These are phyloP conservation scores for Fusarium clavum DNA, from an alignment of 2,329 filamentous ascomycete species.

Conservation along the genomic window DNA sequence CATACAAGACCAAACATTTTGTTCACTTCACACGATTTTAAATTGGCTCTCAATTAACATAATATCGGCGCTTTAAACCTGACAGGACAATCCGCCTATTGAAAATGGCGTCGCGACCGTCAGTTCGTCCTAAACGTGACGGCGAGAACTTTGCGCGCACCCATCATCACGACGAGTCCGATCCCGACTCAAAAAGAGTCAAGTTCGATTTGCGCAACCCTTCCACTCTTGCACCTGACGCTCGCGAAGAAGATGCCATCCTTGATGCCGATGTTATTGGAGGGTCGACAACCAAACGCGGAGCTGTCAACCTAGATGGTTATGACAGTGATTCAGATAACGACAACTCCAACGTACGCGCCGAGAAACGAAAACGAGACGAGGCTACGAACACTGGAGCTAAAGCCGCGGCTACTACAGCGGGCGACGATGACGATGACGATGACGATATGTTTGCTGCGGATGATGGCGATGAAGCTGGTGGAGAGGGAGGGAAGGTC, in stretches of 20 bases:
- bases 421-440: slow-evolving; percentile 70
- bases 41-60: background rate
- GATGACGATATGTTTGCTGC: slow-evolving; percentile 79
- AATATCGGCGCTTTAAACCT: background rate
- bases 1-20: background rate
- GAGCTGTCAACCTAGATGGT: slow-evolving; percentile 94
- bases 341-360: slow-evolving; percentile 85
- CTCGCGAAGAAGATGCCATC: slow-evolving; percentile 75
- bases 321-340: slow-evolving; percentile 96
- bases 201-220: slow-evolving; percentile 97
- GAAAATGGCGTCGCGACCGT: slow-evolving; percentile 68
- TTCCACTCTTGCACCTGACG: slow-evolving; percentile 87
- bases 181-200: slow-evolving; percentile 75
- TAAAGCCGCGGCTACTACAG: slow-evolving; percentile 61
- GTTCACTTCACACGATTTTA: background rate
- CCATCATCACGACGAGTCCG: slow-evolving; percentile 68
- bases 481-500: slow-evolving; percentile 51
- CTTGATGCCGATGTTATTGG: slow-evolving; percentile 95
- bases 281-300: slow-evolving; percentile 83
- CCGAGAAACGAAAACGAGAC: slow-evolving; percentile 69
- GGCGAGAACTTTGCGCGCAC: slow-evolving; percentile 84
- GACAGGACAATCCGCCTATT: background rate
- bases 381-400: slow-evolving; percentile 57
- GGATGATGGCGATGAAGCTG: slow-evolving; percentile 68
- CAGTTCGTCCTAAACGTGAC: slow-evolving; percentile 83